Base-by-base conservation (phyloP, 179 eudicot genomes). In the Drosera spatulata region DNA sequence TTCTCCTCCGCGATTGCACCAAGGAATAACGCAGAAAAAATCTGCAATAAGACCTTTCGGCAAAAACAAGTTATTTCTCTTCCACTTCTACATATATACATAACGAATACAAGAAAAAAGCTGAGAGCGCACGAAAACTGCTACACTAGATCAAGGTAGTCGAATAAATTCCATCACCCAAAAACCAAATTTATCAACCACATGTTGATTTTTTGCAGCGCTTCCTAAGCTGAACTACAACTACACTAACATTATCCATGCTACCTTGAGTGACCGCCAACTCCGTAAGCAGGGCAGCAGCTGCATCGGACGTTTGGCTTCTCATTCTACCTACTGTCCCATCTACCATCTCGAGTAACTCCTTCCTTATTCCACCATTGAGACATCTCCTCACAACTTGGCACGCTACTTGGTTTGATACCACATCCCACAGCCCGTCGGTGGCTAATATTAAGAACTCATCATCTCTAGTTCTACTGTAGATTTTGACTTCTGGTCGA, bases 211-310 rank as follows among this genome's bases (percentile, higher is more conserved):
- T 54, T 66, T 71, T 66, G 4, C 58, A 11, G 7, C 11, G 7
- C 61, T 67, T 73, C 50, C 58, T 65, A 38, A 86, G 67, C 15
- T 75, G 77, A 45, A 87, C 81, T 4, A 87, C 91, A 4, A 85
- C 66, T 9, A 77, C 79, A 55, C 88, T 87, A 2, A 85, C 77
- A 61, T 87, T 87, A 39, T 87, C 95, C 41, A 56, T 64, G 75
- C 91, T 87, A 0, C 91, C 88, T n/a, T 15, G 15, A 10, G 60
- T 46, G 11, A 57, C 3, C 10, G 60, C 60, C 39, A 77, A 12
- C 62, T 67, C 63, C 33, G 33, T 22, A 0, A 59, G 62, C 9
- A 80, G 61, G 4, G 64, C 40, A 0, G 60, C 67, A 6, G 85
- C 81, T 2, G 77, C 85, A 13, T 45, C 62, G 0, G 55, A 38